Evolutionary conservation across 1,139 yeast species (phyloP).

Genomic region (Sugiyamaella japonica): DNA sequence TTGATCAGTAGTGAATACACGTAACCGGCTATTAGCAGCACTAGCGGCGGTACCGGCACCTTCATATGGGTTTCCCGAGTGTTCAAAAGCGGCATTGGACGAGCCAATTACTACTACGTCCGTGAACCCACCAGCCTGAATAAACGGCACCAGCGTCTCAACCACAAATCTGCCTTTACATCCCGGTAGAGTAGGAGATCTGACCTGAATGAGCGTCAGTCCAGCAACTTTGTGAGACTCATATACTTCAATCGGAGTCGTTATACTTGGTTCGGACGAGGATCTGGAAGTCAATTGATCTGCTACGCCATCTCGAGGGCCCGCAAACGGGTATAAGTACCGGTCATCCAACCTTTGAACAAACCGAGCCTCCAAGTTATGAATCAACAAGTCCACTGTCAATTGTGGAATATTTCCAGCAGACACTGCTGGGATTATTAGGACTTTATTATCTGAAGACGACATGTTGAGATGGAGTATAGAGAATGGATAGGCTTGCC

Average conservation of each 20-base stretch:
- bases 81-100: slow-evolving; percentile 52
- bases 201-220: slow-evolving; percentile 67
- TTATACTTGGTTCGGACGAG: slow-evolving; percentile 43
- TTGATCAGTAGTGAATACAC: slow-evolving; percentile 10
- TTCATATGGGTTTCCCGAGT: slow-evolving; percentile 18
- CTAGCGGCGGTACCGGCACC: slow-evolving; percentile 21
- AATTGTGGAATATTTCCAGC: slow-evolving; percentile 91
- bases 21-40: slow-evolving; percentile 12
- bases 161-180: slow-evolving; percentile 53
- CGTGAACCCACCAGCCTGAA: slow-evolving; percentile 44
- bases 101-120: slow-evolving; percentile 67
- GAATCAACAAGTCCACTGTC: slow-evolving; percentile 69
- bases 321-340: slow-evolving; percentile 76
- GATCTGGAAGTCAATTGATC: slow-evolving; percentile 17
- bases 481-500: too few relatives aligned
- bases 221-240: slow-evolving; percentile 11
- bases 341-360: slow-evolving; percentile 58
- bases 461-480: background rate
- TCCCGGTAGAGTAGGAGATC: slow-evolving; percentile 81
- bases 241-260: slow-evolving; percentile 59
- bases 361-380: slow-evolving; percentile 54
- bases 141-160: slow-evolving; percentile 55
- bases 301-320: slow-evolving; percentile 62
- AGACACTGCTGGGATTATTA: slow-evolving; percentile 77
- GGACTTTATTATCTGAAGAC: slow-evolving; percentile 21